Evolutionary conservation across 176 grass and related monocot species (phyloP).

Genomic region (Urochloa ruziziensis): DNA sequence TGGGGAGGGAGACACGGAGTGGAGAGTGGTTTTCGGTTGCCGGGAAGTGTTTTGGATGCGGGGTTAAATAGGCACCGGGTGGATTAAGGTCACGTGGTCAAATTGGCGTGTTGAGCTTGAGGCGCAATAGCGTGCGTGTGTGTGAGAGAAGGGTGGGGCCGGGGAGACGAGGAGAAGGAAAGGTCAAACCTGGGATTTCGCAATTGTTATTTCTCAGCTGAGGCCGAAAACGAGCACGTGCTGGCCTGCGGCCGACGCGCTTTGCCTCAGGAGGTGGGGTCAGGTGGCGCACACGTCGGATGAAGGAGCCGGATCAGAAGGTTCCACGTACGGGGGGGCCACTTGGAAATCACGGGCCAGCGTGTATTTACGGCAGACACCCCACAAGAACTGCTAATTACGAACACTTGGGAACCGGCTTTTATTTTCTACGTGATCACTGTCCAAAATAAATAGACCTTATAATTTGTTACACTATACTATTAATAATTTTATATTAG

Average conservation of each 20-base stretch:
- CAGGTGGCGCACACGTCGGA: constrained; percentile 4
- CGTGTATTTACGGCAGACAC: neutral
- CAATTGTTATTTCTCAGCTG: neutral
- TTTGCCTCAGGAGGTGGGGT: neutral
- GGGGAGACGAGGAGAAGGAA: neutral
- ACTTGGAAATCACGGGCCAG: neutral
- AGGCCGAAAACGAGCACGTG: neutral
- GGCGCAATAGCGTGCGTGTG: neutral
- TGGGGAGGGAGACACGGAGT: neutral
- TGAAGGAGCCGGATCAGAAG: neutral
- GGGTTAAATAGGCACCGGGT: constrained; percentile 34
- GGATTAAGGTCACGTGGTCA: constrained; percentile 51
- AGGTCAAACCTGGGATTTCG: constrained; percentile 40
- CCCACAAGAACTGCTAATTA: neutral
- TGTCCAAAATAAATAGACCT: neutral
- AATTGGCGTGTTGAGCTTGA: constrained; percentile 14
- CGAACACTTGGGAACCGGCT: no score
- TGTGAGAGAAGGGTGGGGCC: neutral
- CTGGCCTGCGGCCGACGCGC: constrained; percentile 8
- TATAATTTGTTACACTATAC: neutral
- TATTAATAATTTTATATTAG: neutral
- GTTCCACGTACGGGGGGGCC: constrained; percentile 23
- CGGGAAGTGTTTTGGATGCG: constrained; percentile 10
- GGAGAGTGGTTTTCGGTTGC: neutral
- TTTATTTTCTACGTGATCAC: neutral